Percentiles rank a stretch among this genome's conserved stretches.
These are phyloP conservation scores for Kwoniella dejecticola DNA, from an alignment of 768 basidiomycete species.

Conservation along the genomic window DNA sequence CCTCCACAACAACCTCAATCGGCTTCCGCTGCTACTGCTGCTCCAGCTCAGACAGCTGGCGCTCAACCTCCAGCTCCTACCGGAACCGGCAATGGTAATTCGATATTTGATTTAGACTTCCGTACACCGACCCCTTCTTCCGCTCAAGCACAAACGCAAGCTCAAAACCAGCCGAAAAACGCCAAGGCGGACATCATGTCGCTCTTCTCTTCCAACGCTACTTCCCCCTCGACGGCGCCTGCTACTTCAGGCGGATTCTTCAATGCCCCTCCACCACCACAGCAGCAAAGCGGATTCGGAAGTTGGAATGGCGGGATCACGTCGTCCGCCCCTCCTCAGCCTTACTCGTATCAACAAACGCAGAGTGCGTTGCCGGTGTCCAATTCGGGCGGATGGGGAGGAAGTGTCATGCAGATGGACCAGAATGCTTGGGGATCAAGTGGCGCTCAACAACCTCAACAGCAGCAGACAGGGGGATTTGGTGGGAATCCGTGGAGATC, in stretches of 20 bases:
- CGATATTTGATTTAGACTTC: slow-evolving; percentile 55
- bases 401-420: slow-evolving; percentile 38
- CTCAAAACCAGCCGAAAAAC: slow-evolving; percentile 29
- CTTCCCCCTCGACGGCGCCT: slow-evolving; percentile 27
- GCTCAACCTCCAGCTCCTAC: slow-evolving; percentile 24
- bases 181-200: slow-evolving; percentile 54
- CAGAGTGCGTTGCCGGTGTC: slow-evolving; percentile 19
- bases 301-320: slow-evolving; percentile 46
- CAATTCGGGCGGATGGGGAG: slow-evolving; percentile 29
- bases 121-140: slow-evolving; percentile 37
- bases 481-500: slow-evolving; percentile 27
- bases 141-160: background rate
- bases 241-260: slow-evolving; percentile 37
- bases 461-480: background rate
- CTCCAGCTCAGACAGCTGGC: slow-evolving; percentile 12
- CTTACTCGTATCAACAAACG: slow-evolving; percentile 15
- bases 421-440: slow-evolving; percentile 42
- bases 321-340: slow-evolving; percentile 30
- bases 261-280: slow-evolving; percentile 21
- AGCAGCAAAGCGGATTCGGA: slow-evolving; percentile 30
- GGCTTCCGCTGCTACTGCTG: slow-evolving; percentile 14
- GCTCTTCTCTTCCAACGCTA: slow-evolving; percentile 41
- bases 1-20: slow-evolving; percentile 12
- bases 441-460: slow-evolving; percentile 3
- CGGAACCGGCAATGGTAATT: too few relatives aligned